Conservation (phyloP, 2,329 filamentous ascomycete species). For the Stemphylium beticola region DNA sequence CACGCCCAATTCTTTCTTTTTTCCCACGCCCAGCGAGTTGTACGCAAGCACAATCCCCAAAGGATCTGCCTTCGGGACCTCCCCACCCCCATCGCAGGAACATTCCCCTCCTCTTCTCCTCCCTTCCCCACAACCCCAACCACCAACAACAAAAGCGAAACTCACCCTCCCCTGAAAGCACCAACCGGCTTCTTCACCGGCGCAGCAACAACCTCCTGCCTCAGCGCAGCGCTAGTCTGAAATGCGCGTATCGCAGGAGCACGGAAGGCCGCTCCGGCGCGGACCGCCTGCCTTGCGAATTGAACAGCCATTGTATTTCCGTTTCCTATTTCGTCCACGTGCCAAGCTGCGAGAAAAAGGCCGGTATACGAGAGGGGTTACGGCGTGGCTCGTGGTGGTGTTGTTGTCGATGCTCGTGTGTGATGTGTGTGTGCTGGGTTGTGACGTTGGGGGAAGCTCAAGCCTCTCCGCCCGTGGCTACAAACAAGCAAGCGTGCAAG, state of each 20-base stretch:
- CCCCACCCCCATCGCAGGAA: no score
- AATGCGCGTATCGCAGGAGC: constrained; percentile 43
- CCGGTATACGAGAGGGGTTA: background rate
- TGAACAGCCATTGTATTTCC: constrained; percentile 52
- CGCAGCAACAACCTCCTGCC: constrained; percentile 44
- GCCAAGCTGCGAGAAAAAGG: background rate
- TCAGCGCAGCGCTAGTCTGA: constrained; percentile 47
- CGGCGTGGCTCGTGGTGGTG: background rate
- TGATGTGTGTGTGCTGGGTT: constrained; percentile 3
- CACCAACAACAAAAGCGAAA: background rate
- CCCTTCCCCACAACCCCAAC: no score
- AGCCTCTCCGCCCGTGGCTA: background rate
- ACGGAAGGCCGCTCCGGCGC: constrained; percentile 34
- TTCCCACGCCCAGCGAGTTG: no score
- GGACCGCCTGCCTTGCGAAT: constrained; percentile 50
- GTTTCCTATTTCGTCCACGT: background rate
- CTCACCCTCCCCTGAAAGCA: constrained; percentile 75
- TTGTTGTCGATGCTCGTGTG: constrained; percentile 3
- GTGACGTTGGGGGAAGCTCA: constrained; percentile 16
- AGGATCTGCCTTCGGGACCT: no score
- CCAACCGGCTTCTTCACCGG: constrained; percentile 70
- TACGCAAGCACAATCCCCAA: no score
- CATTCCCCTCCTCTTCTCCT: no score
- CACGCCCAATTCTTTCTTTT: no score
- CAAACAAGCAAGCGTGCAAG: constrained; percentile 11